Base-by-base conservation (phyloP, 2,329 filamentous ascomycete species). In the Talaromyces verruculosus region DNA sequence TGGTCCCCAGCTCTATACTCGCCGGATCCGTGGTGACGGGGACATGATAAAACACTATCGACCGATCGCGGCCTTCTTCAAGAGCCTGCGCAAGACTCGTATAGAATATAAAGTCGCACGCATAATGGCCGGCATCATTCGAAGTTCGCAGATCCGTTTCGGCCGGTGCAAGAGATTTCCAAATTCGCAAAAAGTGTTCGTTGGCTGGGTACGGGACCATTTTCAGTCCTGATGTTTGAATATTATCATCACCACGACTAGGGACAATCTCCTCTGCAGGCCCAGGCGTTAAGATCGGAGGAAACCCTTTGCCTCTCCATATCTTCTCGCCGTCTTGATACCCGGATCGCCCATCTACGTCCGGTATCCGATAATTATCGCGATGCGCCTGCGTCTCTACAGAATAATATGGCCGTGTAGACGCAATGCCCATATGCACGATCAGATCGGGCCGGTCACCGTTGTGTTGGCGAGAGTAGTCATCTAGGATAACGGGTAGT, bases 81-180 rank as follows among this genome's bases (percentile, higher is more conserved):
- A 70, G 67, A 17, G 76, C 77, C 49, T 72, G 68, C 5, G 89
- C 83, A 70, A 92, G 76, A 67, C 87, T 90, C 6, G 86, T 87
- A 77, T 88, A 92, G 76, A 90, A 91, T 70, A 90, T 92, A 73
- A 91, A 93, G 74, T 93, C 91, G 77, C 91, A 93, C 17, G 93
- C 81, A 75, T 89, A 93, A 22, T 84, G 84, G 2, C 91, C 91
- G 0, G 91, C 87, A 69, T 93, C 88, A 51, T 88, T 84, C 0
- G 89, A 92, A 45, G 90, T 80, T 37, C 86, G 83, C 7, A 84
- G 71, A 67, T 83, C 80, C 13, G 73, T 69, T 1, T 68, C 72
- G 33, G 71, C 37, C 6, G 78, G 72, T 3, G 71, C 70, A 64
- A 75, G 71, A 0, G 71, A 68, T 51, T 74, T 73, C 78, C 78